Evolutionary conservation across 768 basidiomycete genomes (phyloP).

Genomic region (Tulasnella sp.): DNA sequence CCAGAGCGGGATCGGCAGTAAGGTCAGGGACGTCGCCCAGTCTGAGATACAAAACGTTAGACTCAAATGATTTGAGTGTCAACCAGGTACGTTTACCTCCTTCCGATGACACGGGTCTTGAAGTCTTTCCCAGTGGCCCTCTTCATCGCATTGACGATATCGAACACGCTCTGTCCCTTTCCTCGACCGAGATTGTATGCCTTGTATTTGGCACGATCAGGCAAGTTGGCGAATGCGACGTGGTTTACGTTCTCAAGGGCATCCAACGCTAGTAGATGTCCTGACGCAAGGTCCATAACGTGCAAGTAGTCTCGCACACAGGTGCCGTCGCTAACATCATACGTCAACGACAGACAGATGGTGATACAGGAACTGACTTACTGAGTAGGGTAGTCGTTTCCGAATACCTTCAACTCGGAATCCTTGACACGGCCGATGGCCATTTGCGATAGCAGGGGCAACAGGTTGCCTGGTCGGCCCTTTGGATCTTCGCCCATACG

Average conservation of each 20-base stretch:
- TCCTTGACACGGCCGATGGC: slow-evolving; percentile 79
- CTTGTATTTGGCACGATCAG: slow-evolving; percentile 52
- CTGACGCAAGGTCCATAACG: slow-evolving; percentile 87
- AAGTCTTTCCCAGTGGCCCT: slow-evolving; percentile 81
- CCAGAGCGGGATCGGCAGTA: slow-evolving; percentile 84
- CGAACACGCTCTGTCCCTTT: slow-evolving; percentile 78
- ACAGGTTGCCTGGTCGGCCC: slow-evolving; percentile 87
- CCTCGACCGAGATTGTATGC: slow-evolving; percentile 97
- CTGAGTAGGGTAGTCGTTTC: slow-evolving; percentile 94
- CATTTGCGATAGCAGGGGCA: slow-evolving; percentile 91
- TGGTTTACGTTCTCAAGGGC: slow-evolving; percentile 52
- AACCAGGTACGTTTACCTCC: slow-evolving; percentile 48
- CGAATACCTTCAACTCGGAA: slow-evolving; percentile 68
- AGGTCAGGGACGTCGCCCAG: slow-evolving; percentile 93
- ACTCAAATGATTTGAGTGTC: slow-evolving; percentile 5
- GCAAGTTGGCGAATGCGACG: slow-evolving; percentile 40
- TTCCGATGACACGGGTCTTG: slow-evolving; percentile 79
- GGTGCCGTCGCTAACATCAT: slow-evolving; percentile 64
- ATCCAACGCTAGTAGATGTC: slow-evolving; percentile 84
- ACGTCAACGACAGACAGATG: background rate
- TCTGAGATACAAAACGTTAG: slow-evolving; percentile 30
- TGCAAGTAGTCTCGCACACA: slow-evolving; percentile 96
- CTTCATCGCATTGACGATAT: slow-evolving; percentile 92
- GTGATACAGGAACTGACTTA: slow-evolving; percentile 28
- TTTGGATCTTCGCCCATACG: slow-evolving; percentile 92